A percentile compares a stretch with the other conserved stretches of the same genome.
phyloP scores from a whole-genome alignment of 768 basidiomycete genomes.

The Candolleomyces efflorescens region DNA sequence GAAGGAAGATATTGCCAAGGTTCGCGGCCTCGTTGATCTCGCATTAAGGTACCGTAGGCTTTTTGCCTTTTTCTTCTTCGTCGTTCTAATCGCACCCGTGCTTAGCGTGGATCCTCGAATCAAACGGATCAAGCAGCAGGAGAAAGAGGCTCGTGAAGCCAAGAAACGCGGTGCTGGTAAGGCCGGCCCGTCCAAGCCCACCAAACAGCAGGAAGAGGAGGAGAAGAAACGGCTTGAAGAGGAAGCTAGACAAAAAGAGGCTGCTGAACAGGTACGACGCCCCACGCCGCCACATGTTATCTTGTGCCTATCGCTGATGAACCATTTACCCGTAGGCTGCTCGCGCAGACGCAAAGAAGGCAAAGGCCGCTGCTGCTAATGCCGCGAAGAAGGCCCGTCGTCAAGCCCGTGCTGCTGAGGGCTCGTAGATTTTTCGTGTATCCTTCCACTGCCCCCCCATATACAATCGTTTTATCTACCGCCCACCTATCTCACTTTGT shows the following conservation, averaged over 20 bases:
- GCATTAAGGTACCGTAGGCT: constrained; percentile 47
- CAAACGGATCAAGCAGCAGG: constrained; percentile 94
- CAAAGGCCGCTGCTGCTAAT: constrained; percentile 80
- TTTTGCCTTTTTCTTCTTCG: neutral
- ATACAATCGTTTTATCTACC: neutral
- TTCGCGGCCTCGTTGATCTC: constrained; percentile 83
- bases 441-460: neutral
- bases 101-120: constrained; percentile 82
- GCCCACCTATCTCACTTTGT: neutral
- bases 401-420: constrained; percentile 49
- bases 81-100: neutral
- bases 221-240: constrained; percentile 72
- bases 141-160: constrained; percentile 90
- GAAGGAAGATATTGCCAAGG: constrained; percentile 93
- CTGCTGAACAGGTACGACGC: constrained; percentile 71
- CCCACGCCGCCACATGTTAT: neutral
- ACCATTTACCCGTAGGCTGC: constrained; percentile 33
- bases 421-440: neutral
- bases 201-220: constrained; percentile 68
- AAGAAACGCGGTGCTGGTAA: constrained; percentile 61
- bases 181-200: constrained; percentile 58
- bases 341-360: constrained; percentile 77
- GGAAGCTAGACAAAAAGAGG: constrained; percentile 73
- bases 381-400: constrained; percentile 89
- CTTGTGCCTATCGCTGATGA: neutral